Percentiles rank a stretch among this genome's conserved stretches.
phyloP scores from a whole-genome alignment of 495 filamentous ascomycete species.

The Articulospora tetracladia region DNA sequence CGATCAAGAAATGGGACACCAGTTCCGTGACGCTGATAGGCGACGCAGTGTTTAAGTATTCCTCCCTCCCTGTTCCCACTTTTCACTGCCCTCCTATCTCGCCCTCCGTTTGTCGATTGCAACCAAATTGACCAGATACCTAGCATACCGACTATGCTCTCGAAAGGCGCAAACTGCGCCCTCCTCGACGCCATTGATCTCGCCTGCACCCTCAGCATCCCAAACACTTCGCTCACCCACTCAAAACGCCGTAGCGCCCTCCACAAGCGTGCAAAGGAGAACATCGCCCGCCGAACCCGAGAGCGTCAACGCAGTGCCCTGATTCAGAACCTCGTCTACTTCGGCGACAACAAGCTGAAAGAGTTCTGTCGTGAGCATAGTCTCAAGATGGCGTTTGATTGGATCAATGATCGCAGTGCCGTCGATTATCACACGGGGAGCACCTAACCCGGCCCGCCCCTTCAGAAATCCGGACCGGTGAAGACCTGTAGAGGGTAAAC shows the following conservation, averaged over 20 bases:
- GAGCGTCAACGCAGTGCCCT: slow-evolving; percentile 14
- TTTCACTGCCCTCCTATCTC: neutral
- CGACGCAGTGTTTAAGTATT: slow-evolving; percentile 24
- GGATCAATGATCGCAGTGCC: slow-evolving; percentile 13
- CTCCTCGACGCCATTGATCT: slow-evolving; percentile 19
- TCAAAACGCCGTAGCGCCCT: neutral
- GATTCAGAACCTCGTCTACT: slow-evolving; percentile 18
- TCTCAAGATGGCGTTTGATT: slow-evolving; percentile 11
- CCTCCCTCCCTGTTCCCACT: neutral
- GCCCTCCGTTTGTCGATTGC: too few species aligned
- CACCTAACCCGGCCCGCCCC: too few species aligned
- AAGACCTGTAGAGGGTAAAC: too few species aligned
- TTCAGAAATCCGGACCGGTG: too few species aligned
- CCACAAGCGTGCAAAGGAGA: slow-evolving; percentile 6
- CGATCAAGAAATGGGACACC: slow-evolving; percentile 18
- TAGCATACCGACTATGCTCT: slow-evolving; percentile 22
- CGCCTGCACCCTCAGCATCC: slow-evolving; percentile 2
- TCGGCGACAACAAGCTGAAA: slow-evolving; percentile 13
- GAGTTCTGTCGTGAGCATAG: slow-evolving; percentile 6
- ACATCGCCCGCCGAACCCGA: slow-evolving; percentile 12
- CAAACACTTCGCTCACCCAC: neutral
- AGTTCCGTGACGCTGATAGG: slow-evolving; percentile 19
- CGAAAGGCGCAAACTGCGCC: slow-evolving; percentile 25
- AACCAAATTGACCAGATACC: too few species aligned
- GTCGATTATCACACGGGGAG: slow-evolving; percentile 3